Evolutionary conservation across 106 monocot genomes (phyloP).

Genomic region (Apostasia shenzhenica): DNA sequence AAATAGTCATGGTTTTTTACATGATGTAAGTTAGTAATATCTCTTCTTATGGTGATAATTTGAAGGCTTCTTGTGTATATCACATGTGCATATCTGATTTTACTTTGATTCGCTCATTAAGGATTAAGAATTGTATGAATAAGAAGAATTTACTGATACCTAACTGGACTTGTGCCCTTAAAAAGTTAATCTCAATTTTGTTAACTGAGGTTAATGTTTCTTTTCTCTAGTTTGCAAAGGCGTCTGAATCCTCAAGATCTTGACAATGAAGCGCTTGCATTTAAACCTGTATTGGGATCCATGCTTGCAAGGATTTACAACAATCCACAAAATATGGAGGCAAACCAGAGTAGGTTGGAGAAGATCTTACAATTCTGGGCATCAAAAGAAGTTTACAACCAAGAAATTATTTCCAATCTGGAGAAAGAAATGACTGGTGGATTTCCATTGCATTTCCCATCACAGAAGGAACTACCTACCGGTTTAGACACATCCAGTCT

Average conservation of each 20-base stretch:
- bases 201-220: neutral
- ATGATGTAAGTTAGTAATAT: too few relatives aligned
- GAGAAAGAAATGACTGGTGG: conserved; percentile 78
- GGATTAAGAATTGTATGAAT: too few relatives aligned
- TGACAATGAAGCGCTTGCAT: conserved; percentile 87
- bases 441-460: conserved; percentile 11
- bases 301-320: conserved; percentile 85
- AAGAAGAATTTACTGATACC: too few relatives aligned
- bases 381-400: conserved; percentile 91
- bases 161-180: too few relatives aligned
- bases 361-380: conserved; percentile 92
- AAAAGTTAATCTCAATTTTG: too few relatives aligned
- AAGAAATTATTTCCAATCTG: conserved; percentile 57
- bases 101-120: too few relatives aligned
- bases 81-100: too few relatives aligned
- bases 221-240: conserved; percentile 65
- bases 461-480: conserved; percentile 17
- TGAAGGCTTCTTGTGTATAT: too few relatives aligned
- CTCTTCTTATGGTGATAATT: too few relatives aligned
- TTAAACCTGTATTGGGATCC: conserved; percentile 77
- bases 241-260: conserved; percentile 67
- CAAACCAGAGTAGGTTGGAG: conserved; percentile 61
- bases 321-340: conserved; percentile 77
- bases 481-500: conserved; percentile 29
- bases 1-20: too few relatives aligned